phyloP scores from a whole-genome alignment of 2,329 filamentous ascomycete genomes.

The Venturia aucupariae region DNA sequence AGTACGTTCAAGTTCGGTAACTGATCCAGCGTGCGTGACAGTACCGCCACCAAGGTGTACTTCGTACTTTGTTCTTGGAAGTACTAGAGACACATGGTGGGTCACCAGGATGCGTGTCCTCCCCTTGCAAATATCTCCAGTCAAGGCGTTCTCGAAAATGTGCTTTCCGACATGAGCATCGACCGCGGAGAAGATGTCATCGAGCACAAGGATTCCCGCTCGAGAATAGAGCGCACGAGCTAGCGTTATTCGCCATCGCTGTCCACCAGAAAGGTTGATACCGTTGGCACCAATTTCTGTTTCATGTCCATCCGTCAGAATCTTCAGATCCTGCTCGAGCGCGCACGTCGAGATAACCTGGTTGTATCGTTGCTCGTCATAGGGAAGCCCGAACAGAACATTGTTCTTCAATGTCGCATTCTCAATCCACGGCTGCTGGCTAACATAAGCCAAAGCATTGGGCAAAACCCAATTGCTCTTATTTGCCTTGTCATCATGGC shows the following conservation, averaged over 20 bases:
- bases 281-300: slow-evolving; percentile 81
- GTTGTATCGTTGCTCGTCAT: slow-evolving; percentile 58
- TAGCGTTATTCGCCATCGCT: slow-evolving; percentile 31
- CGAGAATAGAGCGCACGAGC: slow-evolving; percentile 17
- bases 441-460: slow-evolving; percentile 13
- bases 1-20: slow-evolving; percentile 46
- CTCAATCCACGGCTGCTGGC: slow-evolving; percentile 56
- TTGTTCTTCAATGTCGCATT: slow-evolving; percentile 73
- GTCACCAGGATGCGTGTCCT: slow-evolving; percentile 73
- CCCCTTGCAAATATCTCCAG: slow-evolving; percentile 57
- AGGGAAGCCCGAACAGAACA: slow-evolving; percentile 66
- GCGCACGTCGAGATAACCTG: slow-evolving; percentile 65
- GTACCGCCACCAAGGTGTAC: slow-evolving; percentile 63
- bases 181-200: slow-evolving; percentile 25
- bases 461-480: slow-evolving; percentile 16
- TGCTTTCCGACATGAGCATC: slow-evolving; percentile 60
- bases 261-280: slow-evolving; percentile 74
- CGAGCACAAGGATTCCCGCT: slow-evolving; percentile 15
- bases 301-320: slow-evolving; percentile 65
- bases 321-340: slow-evolving; percentile 64
- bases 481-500: slow-evolving; percentile 56
- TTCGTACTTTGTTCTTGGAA: slow-evolving; percentile 62
- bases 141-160: slow-evolving; percentile 67
- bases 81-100: slow-evolving; percentile 65
- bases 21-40: slow-evolving; percentile 53